Evolutionary conservation across 192 early-diverging fungal species (phyloP), one percentile per base, ranked within the genome.

Genomic region (Neocallimastix lanati): DNA sequence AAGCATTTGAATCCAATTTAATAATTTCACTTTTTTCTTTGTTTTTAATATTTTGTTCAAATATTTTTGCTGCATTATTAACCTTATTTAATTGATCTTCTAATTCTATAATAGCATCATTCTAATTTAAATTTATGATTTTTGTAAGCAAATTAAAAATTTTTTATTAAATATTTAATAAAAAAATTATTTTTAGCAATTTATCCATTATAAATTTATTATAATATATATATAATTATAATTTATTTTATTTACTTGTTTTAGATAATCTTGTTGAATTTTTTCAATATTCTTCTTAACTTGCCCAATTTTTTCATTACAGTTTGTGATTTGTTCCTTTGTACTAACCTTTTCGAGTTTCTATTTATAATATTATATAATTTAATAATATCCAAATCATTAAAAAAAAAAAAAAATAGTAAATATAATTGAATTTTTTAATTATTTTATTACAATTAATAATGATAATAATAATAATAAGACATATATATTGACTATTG

Each of bases 261-360:
- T 50, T 21, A 13, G 3, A 50, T 50, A 50, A 13, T 50, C 40
- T 50, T 50, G 40, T 50, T 50, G 12, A 50, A 50, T 50, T 50
- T 50, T 50, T 21, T 81, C 83, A 1, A 89, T 83, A 83, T 95
- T 96, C 80, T 90, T 89, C 78, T 86, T 82, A 29, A 89, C 82
- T 86, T 96, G 92, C 33, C 84, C 79, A 12, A 94, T 85, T 83
- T 93, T 92, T 80, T 96, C 94, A 76, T 92, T 90, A 50, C 40
- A 50, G 21, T 50, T 50, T 2, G 14, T 21, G 21, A 50, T 50
- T 50, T 50, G 40, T 21, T 50, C 40, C 21, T 50, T 50, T 2
- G 40, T 50, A 50, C 40, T 50, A 1, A 50, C 7, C 21, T 21
- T 50, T 50, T 50, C 40, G 18, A 50, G 40, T 50, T 50, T 50